Base-by-base conservation (phyloP, 1,284 basidiomycete genomes). In the Tilletia setariae region DNA sequence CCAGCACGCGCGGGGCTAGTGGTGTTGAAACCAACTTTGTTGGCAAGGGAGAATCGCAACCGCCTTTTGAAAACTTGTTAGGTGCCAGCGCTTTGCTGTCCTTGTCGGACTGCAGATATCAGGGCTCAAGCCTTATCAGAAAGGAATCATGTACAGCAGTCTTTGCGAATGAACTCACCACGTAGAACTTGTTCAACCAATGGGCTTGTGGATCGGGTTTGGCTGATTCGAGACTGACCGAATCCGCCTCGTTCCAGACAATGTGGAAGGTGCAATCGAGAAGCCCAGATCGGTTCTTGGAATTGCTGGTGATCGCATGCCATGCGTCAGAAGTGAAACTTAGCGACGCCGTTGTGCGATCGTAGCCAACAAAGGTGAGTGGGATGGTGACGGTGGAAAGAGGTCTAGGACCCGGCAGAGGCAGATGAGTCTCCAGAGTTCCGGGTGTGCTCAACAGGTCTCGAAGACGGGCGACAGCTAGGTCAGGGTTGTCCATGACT, bases 131-230 rank as follows among this genome's bases (percentile, higher is more conserved):
- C 35, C 11, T 6, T 11, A 11, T 40, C 35, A 40, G 35, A 40
- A 40, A 40, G 35, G 35, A 11, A 40, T 40, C 35, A 40, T 40
- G 4, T 6, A 40, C 6, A 11, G 11, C 35, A 11, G 6, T 11
- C 6, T 11, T 40, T 40, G 35, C 6, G 35, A 4, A 40, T 40
- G 35, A 15, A 44, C 62, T n/a, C 25, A 65, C 64, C 13, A 47
- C 74, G 69, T 76, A 79, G 74, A 79, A 79, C 9, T 74, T 70
- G 56, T 75, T 77, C 62, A 79, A 59, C 78, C 78, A 78, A 63
- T 76, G 73, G 51, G 77, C 76, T 51, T 79, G 77, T 2, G 72
- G 73, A 32, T 79, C 76, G 1, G 77, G 76, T 63, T 67, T 69
- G 35, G 73, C 76, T 75, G 77, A 78, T 3, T 69, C 73, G 11